Evolutionary conservation across 805 yeast genomes (phyloP), one percentile per base, ranked within the genome.

Genomic region (Candida nanaspora): DNA sequence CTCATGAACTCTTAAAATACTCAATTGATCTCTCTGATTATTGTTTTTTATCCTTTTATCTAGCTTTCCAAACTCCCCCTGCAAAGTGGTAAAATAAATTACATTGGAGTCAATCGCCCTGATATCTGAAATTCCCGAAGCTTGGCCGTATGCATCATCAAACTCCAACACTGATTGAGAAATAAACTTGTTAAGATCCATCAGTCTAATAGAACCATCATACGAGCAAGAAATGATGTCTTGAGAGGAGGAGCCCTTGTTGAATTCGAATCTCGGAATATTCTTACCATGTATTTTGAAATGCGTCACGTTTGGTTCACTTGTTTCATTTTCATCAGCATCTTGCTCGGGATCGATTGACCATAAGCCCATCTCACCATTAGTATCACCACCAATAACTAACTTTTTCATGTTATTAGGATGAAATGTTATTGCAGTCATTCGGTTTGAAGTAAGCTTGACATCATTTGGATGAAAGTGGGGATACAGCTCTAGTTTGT

Each of bases 311-410:
- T 78, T 74, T 0, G 79, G 78, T 4, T 59, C 69, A 7, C 60
- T 65, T 2, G 57, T 61, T 14, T 35, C 37, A 45, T 72, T 78
- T 3, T 57, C 53, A 21, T 59, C 63, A 6, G 45, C 48, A 15
- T 53, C 46, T n/a, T 51, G 46, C 20, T 52, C 47, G 28, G 54
- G 56, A 41, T 56, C 50, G 7, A 85, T 82, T 34, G 89, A 80
- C 97, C 97, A 91, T 14, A 93, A 69, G 0, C 97, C 97, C 33
- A 88, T 62, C 46, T 78, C 74, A 6, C 98, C 98, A n/a, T 65
- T 63, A 11, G 86, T 86, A 61, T 93, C 98, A 35, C 97, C 98
- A 1, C 88, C 96, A 26, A 86, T 56, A 2, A 88, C 69, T 4
- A 91, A 52, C 47, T 82, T 70, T 45, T 78, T 78, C 1, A 69